Base-by-base conservation (phyloP, 2,329 filamentous ascomycete species). In the Xylogone sp. region DNA sequence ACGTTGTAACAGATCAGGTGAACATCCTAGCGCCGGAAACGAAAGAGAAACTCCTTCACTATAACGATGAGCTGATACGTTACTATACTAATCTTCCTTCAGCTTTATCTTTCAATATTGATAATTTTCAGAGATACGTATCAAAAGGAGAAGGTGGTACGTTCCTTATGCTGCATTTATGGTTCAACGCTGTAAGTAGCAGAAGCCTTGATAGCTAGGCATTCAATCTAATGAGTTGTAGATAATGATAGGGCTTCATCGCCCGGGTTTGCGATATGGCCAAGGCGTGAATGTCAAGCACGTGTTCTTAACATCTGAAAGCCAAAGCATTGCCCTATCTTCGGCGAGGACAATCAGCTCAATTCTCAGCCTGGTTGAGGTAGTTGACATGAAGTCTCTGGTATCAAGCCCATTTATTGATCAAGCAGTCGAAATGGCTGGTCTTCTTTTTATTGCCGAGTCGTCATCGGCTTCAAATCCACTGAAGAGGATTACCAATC, bases 381-480 rank as follows among this genome's bases (percentile, higher is more conserved):
- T 51, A 4, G 42, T 51, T 16, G 49, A 51, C 19, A 21, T 20
- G 9, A 51, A 51, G n/a, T 24, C 49, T 10, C 39, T 47, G 13
- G 31, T 34, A 16, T 43, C 43, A 3, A 46, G 22, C n/a, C 49
- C 49, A 42, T 51, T 51, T 22, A 16, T 51, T 16, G 42, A 51
- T 13, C 49, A 51, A 29, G 49, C 49, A 8, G 42, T 51, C 16
- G 24, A 51, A 19, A 51, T 51, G 27, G 49, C 49, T 2, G 49
- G 49, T 6, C 49, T 51, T 24, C 43, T 43, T 10, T 51, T 51
- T 29, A 51, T 51, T 19, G 49, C 49, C 18, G 49, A 51, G 16
- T 31, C 27, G 12, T 22, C 49, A 39, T 20, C 49, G 31, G 21
- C 43, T 42, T 7, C 2, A 43, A 42, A 29, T 20, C 24, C 10